Percentiles rank a stretch among this genome's conserved stretches.
These are phyloP conservation scores for Phytophthora fragariae DNA, from an alignment of 352 stramenopile genomes.

Conservation along the genomic window DNA sequence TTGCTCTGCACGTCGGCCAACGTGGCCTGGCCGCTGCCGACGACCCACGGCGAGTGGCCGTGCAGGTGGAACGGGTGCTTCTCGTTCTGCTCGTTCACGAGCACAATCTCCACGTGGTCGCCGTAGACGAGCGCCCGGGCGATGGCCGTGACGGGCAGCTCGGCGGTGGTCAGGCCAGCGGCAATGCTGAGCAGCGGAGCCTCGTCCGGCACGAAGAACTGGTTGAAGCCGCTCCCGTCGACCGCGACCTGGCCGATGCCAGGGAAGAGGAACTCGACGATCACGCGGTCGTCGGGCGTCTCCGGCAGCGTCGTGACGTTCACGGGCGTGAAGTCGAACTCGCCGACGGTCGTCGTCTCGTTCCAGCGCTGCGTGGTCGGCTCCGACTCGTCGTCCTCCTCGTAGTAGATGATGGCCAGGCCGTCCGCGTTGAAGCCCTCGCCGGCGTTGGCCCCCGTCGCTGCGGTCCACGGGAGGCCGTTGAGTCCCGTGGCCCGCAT, in stretches of 20 bases:
- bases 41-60: slow-evolving; percentile 45
- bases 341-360: slow-evolving; percentile 20
- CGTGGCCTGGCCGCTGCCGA: slow-evolving; percentile 35
- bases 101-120: slow-evolving; percentile 36
- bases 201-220: slow-evolving; percentile 28
- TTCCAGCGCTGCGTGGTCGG: slow-evolving; percentile 20
- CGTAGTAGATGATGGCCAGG: slow-evolving; percentile 27
- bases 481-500: slow-evolving; percentile 31
- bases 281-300: slow-evolving; percentile 26
- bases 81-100: slow-evolving; percentile 36
- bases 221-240: slow-evolving; percentile 25
- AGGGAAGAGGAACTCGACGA: slow-evolving; percentile 34
- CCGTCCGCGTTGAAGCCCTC: slow-evolving; percentile 38
- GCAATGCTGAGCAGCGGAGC: slow-evolving; percentile 36
- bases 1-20: slow-evolving; percentile 10
- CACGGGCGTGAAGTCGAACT: slow-evolving; percentile 39
- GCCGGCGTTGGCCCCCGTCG: not conserved
- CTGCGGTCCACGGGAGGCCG: slow-evolving; percentile 32
- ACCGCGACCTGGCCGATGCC: slow-evolving; percentile 32
- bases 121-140: slow-evolving; percentile 6
- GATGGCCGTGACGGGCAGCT: slow-evolving; percentile 31
- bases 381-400: not conserved
- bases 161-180: slow-evolving; percentile 18
- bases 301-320: slow-evolving; percentile 16
- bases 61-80: slow-evolving; percentile 57